Evolutionary conservation across 1,284 basidiomycete genomes (phyloP).

Genomic region (Thecaphora thlaspeos): DNA sequence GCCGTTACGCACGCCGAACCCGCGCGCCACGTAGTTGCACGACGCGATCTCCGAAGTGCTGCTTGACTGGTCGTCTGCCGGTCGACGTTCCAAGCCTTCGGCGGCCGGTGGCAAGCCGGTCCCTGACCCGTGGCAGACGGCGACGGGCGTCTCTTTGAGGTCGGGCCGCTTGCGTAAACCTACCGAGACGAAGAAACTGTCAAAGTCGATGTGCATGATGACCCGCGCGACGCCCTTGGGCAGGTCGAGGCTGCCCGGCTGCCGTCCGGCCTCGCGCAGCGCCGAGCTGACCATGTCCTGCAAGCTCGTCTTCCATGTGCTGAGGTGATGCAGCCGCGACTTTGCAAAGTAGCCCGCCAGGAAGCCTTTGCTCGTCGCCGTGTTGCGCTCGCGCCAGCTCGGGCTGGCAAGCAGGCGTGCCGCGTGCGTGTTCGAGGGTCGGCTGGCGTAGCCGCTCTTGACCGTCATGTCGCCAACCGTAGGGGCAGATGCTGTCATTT

Average conservation of each 20-base stretch:
- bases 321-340: constrained; percentile 85
- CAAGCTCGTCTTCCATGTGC: constrained; percentile 88
- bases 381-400: constrained; percentile 79
- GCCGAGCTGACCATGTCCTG: constrained; percentile 69
- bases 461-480: neutral
- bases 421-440: constrained; percentile 40
- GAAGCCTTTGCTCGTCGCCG: constrained; percentile 77
- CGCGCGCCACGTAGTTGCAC: constrained; percentile 87
- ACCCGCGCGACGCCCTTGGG: constrained; percentile 56
- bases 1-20: constrained; percentile 84
- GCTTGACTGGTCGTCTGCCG: constrained; percentile 23
- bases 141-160: constrained; percentile 66
- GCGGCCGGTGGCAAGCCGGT: constrained; percentile 15
- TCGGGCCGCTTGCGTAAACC: constrained; percentile 46
- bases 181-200: constrained; percentile 82
- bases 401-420: constrained; percentile 42
- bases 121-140: constrained; percentile 80
- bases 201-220: constrained; percentile 65
- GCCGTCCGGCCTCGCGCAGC: constrained; percentile 67
- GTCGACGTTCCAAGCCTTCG: constrained; percentile 14
- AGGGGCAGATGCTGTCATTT: constrained; percentile 14
- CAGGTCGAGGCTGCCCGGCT: constrained; percentile 63
- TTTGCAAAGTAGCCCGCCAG: constrained; percentile 87
- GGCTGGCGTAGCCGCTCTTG: constrained; percentile 27
- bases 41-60: constrained; percentile 76